Evolutionary conservation across 2,329 filamentous ascomycete genomes (phyloP).

Genomic region (Fusarium torreyae): DNA sequence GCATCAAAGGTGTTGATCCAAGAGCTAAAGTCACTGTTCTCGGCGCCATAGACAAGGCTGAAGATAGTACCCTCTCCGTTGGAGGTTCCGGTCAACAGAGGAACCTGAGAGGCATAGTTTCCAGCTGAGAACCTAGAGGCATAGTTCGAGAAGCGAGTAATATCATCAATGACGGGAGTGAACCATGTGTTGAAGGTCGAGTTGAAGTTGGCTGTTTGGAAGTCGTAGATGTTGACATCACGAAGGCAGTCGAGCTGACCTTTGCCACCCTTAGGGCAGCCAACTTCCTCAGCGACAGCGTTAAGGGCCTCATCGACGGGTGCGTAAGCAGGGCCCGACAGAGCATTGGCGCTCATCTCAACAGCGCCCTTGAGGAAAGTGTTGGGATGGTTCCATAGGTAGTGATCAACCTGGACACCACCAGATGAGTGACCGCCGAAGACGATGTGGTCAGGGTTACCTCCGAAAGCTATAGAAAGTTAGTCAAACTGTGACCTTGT

Average conservation of each 20-base stretch:
- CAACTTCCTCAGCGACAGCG: conserved; percentile 55
- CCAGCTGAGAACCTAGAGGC: conserved; percentile 36
- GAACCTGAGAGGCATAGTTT: conserved; percentile 54
- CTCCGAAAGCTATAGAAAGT: conserved; percentile 56
- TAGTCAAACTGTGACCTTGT: neutral
- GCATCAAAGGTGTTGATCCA: conserved; percentile 50
- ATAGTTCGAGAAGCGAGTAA: conserved; percentile 55
- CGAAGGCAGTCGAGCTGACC: conserved; percentile 59
- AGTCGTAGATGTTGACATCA: conserved; percentile 44
- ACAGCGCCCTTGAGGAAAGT: conserved; percentile 57
- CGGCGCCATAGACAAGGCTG: conserved; percentile 53
- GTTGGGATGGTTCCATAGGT: conserved; percentile 59
- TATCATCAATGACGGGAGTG: conserved; percentile 55
- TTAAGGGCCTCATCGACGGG: conserved; percentile 56
- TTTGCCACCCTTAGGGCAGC: conserved; percentile 50
- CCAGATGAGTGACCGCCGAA: conserved; percentile 60
- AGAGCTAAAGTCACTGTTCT: conserved; percentile 49
- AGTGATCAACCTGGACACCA: conserved; percentile 58
- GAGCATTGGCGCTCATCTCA: conserved; percentile 60
- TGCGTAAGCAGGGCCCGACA: conserved; percentile 58
- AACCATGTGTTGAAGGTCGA: conserved; percentile 60
- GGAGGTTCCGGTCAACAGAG: conserved; percentile 55
- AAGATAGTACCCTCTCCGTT: conserved; percentile 57
- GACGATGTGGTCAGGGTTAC: conserved; percentile 62
- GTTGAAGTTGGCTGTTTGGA: conserved; percentile 47